These are phyloP conservation scores for Wallemia ichthyophaga DNA, from an alignment of 1,284 basidiomycete genomes.

Conservation along the genomic window DNA sequence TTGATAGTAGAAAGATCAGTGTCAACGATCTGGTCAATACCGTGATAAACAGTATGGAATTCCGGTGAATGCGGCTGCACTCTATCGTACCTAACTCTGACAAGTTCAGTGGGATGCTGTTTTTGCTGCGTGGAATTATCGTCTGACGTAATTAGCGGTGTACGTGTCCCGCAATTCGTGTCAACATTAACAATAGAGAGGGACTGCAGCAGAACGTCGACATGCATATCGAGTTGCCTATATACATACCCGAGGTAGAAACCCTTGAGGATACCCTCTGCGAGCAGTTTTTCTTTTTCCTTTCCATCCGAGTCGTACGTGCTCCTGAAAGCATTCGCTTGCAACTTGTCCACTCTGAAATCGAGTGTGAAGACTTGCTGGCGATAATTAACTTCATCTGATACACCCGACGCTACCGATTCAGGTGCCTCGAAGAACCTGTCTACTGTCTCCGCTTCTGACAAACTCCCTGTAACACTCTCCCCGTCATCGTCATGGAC, in stretches of 20 bases:
- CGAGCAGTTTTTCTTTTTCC: slow-evolving; percentile 37
- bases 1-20: slow-evolving; percentile 76
- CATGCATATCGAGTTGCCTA: slow-evolving; percentile 60
- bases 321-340: slow-evolving; percentile 49
- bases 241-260: slow-evolving; percentile 47
- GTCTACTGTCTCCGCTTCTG: slow-evolving; percentile 10
- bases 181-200: slow-evolving; percentile 40
- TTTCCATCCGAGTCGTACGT: too few relatives aligned
- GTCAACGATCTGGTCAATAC: slow-evolving; percentile 65
- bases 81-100: slow-evolving; percentile 53
- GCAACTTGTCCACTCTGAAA: slow-evolving; percentile 66
- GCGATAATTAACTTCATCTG: slow-evolving; percentile 28
- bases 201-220: slow-evolving; percentile 50
- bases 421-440: slow-evolving; percentile 49
- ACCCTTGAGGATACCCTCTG: slow-evolving; percentile 46
- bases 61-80: slow-evolving; percentile 66
- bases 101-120: slow-evolving; percentile 27
- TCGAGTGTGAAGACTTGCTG: slow-evolving; percentile 69
- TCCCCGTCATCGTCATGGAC: slow-evolving; percentile 27
- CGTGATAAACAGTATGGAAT: slow-evolving; percentile 50
- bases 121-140: slow-evolving; percentile 17
- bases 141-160: slow-evolving; percentile 50
- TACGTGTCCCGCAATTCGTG: slow-evolving; percentile 20
- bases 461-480: slow-evolving; percentile 12
- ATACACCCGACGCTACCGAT: too few relatives aligned